Conservation (phyloP, 2,329 filamentous ascomycete genomes). For the Alternaria infectoria region DNA sequence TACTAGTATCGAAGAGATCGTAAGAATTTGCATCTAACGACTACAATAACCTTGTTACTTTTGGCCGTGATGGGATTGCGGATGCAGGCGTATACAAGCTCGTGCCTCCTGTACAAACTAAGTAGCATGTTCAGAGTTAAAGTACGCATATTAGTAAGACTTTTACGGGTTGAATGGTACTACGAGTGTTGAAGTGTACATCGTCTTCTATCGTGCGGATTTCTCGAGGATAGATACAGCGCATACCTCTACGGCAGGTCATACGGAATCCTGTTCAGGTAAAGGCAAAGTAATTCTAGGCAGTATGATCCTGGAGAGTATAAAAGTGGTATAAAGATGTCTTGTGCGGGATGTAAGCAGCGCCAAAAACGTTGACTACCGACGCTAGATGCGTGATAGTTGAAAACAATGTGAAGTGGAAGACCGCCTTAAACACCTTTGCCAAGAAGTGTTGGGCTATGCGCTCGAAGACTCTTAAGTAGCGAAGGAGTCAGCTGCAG, state of each 20-base stretch:
- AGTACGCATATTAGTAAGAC: fast-evolving
- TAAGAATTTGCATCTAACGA: neutral
- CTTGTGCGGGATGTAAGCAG: neutral
- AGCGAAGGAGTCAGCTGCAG: neutral
- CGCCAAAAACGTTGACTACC: neutral
- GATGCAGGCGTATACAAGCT: neutral
- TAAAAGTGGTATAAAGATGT: neutral
- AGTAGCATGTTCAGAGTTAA: fast-evolving
- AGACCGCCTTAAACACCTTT: neutral
- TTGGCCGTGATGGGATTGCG: neutral
- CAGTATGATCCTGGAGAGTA: neutral
- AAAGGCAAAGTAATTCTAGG: neutral
- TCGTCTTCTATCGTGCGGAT: neutral
- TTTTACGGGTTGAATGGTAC: fast-evolving
- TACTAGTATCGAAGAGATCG: neutral
- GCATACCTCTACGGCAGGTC: neutral
- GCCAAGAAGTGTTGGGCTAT: neutral
- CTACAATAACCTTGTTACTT: neutral
- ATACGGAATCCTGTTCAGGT: neutral
- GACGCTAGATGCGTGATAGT: neutral
- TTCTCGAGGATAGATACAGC: neutral
- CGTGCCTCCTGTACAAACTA: neutral
- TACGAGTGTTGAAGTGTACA: neutral
- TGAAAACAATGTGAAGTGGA: neutral
- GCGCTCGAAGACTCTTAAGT: fast-evolving